A percentile compares a stretch with the other conserved stretches of the same genome.
These are phyloP conservation scores for Termitomyces titanicus DNA, from an alignment of 768 basidiomycete species.

Conservation along the genomic window DNA sequence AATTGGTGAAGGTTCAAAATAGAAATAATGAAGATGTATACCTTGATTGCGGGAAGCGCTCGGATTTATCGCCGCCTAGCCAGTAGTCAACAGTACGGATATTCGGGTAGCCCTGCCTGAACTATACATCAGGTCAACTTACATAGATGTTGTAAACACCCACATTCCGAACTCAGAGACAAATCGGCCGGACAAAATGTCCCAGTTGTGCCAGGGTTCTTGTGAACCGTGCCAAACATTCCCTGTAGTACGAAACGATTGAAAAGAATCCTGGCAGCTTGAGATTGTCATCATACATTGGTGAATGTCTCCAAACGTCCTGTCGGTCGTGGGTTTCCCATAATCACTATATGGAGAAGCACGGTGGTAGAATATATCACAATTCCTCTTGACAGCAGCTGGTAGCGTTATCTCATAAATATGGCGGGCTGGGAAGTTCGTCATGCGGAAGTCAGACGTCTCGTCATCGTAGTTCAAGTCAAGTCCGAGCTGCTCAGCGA, in stretches of 20 bases:
- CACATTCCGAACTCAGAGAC: constrained; percentile 95
- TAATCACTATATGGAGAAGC: constrained; percentile 85
- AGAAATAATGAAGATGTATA: constrained; percentile 22
- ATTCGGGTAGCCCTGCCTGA: constrained; percentile 85
- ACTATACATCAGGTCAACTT: not conserved
- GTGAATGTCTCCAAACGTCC: constrained; percentile 82
- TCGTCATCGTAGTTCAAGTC: constrained; percentile 86
- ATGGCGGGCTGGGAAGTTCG: constrained; percentile 83
- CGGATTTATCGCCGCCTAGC: constrained; percentile 68
- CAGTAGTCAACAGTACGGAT: constrained; percentile 88
- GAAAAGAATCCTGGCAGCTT: not conserved
- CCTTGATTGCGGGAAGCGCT: constrained; percentile 89
- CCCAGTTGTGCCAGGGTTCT: constrained; percentile 94
- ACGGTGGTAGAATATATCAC: constrained; percentile 77
- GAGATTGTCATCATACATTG: constrained; percentile 57
- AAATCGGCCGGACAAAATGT: constrained; percentile 84
- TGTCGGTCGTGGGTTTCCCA: constrained; percentile 69
- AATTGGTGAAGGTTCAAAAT: not conserved
- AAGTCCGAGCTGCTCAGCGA: constrained; percentile 78
- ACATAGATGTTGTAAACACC: constrained; percentile 15
- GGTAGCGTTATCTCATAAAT: constrained; percentile 90
- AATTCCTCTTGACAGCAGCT: constrained; percentile 58
- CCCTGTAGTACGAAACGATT: constrained; percentile 38
- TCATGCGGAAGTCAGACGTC: constrained; percentile 78
- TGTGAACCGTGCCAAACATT: constrained; percentile 95